Evolutionary conservation across 1,139 yeast genomes (phyloP), one percentile per base, ranked within the genome.

Genomic region (Ashbya aceris): DNA sequence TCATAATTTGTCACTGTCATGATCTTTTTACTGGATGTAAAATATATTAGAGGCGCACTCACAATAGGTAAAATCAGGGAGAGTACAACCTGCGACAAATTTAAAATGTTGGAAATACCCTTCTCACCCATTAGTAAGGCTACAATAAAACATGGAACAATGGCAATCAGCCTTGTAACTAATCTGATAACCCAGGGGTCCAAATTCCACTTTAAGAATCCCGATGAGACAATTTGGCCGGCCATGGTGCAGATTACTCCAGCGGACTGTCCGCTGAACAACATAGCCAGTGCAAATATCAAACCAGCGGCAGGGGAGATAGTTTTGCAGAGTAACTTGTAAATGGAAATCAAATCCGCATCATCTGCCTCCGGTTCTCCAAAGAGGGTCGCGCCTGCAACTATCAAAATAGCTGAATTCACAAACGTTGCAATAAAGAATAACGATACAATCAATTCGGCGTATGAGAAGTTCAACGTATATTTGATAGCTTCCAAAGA

Each of bases 221-320:
- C 98, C 60, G 91, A 97, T 55, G 87, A 79, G 1, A 91, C 96
- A 77, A 89, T 86, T 61, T 91, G 98, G 14, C 98, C 96, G 1
- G 97, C 94, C 57, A 91, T 72, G 0, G 98, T 91, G 57, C 96
- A 91, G n/a, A 91, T 95, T 27, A 93, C 84, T 39, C 98, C 97
- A 1, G 98, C 97, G 56, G 95, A 83, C 60, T 89, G 95, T 13
- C 98, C 98, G n/a, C 95, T 83, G 58, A 89, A 87, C 41, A 91
- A 69, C 62, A 91, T 74, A 1, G 97, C 97, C 36, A 87, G 66
- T 1, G 96, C 96, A 68, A 91, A 91, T 1, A 91, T 79, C 28
- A 86, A 70, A 4, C 97, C 98, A 0, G 97, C 97, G 2, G 87
- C 81, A n/a, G 84, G 81, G 1, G 95, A 84, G 37, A 91, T 72